Percentiles rank a stretch among this genome's conserved stretches.
These are phyloP conservation scores for Vitis hybrid DNA, from an alignment of 177 flowering plant genomes.

Conservation along the genomic window DNA sequence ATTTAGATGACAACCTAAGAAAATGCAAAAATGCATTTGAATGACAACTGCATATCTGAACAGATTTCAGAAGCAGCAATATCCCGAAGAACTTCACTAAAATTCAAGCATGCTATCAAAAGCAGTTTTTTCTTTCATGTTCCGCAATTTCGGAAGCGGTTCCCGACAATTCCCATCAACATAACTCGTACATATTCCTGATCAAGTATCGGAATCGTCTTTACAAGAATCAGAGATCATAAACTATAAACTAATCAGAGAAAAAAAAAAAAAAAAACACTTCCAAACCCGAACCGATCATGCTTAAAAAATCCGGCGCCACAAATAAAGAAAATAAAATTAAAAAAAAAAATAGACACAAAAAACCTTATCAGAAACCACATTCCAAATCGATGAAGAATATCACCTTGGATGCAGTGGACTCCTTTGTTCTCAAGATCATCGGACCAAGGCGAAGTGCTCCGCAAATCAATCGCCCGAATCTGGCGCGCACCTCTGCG, in stretches of 20 bases:
- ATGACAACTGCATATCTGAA: too few species aligned
- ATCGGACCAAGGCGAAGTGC: slow-evolving; percentile 61
- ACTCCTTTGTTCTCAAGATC: slow-evolving; percentile 47
- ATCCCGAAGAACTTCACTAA: too few species aligned
- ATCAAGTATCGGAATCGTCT: too few species aligned
- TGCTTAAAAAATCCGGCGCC: background rate
- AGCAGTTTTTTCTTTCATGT: too few species aligned
- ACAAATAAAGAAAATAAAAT: background rate
- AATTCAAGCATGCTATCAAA: background rate
- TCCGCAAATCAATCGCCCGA: slow-evolving; percentile 63
- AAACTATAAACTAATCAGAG: too few species aligned
- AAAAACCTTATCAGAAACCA: background rate
- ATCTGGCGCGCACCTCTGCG: slow-evolving; percentile 79
- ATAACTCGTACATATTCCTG: too few species aligned
- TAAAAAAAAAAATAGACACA: background rate
- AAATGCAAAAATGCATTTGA: too few species aligned
- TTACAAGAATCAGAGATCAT: too few species aligned
- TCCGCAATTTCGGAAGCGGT: background rate
- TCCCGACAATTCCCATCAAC: background rate
- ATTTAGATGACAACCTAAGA: too few species aligned
- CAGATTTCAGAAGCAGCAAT: too few species aligned
- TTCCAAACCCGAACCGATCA: background rate
- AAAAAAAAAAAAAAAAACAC: too few species aligned
- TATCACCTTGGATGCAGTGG: slow-evolving; percentile 53
- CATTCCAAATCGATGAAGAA: background rate